phyloP scores from a whole-genome alignment of 805 yeast species.

The Metschnikowia rubicola region DNA sequence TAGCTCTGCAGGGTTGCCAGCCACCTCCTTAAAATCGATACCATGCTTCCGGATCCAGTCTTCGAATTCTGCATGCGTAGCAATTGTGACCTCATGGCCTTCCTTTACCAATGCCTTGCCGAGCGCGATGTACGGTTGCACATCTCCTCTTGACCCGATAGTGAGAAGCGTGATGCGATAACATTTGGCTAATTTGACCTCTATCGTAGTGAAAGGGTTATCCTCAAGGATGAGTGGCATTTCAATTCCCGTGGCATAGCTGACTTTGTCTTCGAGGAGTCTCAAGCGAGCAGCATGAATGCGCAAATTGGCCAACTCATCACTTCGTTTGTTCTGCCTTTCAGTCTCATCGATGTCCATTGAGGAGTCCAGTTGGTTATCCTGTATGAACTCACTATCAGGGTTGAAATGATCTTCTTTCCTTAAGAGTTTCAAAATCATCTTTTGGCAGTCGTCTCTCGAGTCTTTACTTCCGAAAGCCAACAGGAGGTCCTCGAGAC shows the following conservation, averaged over 20 bases:
- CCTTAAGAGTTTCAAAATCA: slow-evolving; percentile 37
- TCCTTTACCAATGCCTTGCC: slow-evolving; percentile 73
- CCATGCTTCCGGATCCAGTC: slow-evolving; percentile 70
- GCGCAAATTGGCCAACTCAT: slow-evolving; percentile 15
- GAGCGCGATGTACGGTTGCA: slow-evolving; percentile 92
- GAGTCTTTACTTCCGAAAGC: slow-evolving; percentile 65
- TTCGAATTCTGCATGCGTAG: slow-evolving; percentile 79
- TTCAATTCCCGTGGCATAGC: slow-evolving; percentile 56
- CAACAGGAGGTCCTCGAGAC: slow-evolving; percentile 72
- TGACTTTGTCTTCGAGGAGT: slow-evolving; percentile 64
- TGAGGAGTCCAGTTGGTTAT: slow-evolving; percentile 6
- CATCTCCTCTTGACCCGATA: slow-evolving; percentile 95
- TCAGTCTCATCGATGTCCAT: slow-evolving; percentile 4
- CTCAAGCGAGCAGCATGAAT: slow-evolving; percentile 58
- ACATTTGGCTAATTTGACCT: slow-evolving; percentile 50
- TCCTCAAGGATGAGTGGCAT: slow-evolving; percentile 70
- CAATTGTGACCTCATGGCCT: slow-evolving; percentile 82
- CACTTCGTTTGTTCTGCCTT: slow-evolving; percentile 1
- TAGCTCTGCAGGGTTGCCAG: slow-evolving; percentile 89
- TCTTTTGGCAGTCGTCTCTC: slow-evolving; percentile 69
- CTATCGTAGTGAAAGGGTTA: slow-evolving; percentile 51
- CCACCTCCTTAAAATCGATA: slow-evolving; percentile 66
- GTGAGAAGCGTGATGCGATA: slow-evolving; percentile 69
- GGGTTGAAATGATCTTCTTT: slow-evolving; percentile 29
- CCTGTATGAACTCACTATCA: slow-evolving; percentile 27